Conservation (phyloP, 2,329 filamentous ascomycete genomes). For the Metarhizium guizhouense region DNA sequence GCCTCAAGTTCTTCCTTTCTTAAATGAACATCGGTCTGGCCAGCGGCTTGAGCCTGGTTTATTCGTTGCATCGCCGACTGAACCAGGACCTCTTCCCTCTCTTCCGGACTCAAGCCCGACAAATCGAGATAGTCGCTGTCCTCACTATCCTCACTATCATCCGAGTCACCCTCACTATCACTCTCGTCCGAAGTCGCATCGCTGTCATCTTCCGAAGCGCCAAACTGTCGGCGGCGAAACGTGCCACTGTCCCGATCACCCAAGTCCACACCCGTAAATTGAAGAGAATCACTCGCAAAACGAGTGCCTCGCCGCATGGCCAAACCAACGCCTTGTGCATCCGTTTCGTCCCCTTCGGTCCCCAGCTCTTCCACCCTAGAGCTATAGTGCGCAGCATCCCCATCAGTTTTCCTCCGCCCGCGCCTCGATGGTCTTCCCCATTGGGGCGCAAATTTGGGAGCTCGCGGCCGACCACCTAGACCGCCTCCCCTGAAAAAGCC, state of each 20-base stretch:
- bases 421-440: constrained; percentile 99
- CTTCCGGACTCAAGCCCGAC: constrained; percentile 48
- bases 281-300: constrained; percentile 51
- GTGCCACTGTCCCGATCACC: constrained; percentile 30
- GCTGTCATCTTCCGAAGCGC: constrained; percentile 20
- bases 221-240: constrained; percentile 28
- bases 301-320: constrained; percentile 34
- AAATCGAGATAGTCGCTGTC: constrained; percentile 34
- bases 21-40: constrained; percentile 71
- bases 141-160: constrained; percentile 30
- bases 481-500: constrained; percentile 99
- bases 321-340: constrained; percentile 46
- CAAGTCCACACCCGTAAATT: constrained; percentile 52
- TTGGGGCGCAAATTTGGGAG: constrained; percentile 87
- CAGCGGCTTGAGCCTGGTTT: constrained; percentile 64
- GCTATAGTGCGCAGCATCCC: constrained; percentile 30
- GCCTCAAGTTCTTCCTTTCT: constrained; percentile 73
- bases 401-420: constrained; percentile 56
- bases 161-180: constrained; percentile 22
- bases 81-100: constrained; percentile 67
- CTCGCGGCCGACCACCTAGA: constrained; percentile 99
- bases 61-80: constrained; percentile 75
- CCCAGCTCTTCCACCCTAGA: constrained; percentile 58
- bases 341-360: constrained; percentile 47
- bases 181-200: constrained; percentile 21